phyloP scores from a whole-genome alignment of 2,329 filamentous ascomycete genomes.

The Aspergillus udagawae region DNA sequence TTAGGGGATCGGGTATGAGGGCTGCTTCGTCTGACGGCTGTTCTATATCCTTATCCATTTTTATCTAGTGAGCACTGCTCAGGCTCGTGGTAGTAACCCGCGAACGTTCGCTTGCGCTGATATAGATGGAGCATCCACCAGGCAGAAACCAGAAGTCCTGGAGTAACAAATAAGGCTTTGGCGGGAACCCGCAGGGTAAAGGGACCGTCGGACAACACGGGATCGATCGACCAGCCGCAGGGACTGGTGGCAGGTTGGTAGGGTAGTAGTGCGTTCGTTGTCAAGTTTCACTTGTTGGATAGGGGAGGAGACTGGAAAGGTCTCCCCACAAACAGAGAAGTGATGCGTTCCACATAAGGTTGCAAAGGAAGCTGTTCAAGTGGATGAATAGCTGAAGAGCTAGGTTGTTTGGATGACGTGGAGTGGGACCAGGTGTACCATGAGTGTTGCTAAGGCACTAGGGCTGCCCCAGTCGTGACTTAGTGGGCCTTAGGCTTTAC shows the following conservation, averaged over 20 bases:
- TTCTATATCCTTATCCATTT: conserved; percentile 19
- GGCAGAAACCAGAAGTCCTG: not conserved
- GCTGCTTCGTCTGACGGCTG: conserved; percentile 29
- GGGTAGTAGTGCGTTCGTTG: conserved; percentile 25
- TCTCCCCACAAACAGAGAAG: not conserved
- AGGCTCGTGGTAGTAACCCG: too few species aligned
- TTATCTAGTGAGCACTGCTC: not conserved
- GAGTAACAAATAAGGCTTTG: not conserved
- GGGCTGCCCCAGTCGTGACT: not conserved
- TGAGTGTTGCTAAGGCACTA: not conserved
- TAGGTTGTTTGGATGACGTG: not conserved
- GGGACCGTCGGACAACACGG: not conserved
- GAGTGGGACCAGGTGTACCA: not conserved
- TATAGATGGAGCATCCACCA: not conserved
- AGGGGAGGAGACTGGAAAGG: not conserved
- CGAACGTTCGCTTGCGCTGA: not conserved
- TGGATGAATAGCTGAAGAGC: not conserved
- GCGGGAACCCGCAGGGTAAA: not conserved
- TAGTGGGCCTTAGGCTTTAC: not conserved
- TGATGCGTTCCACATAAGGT: not conserved
- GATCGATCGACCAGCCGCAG: not conserved
- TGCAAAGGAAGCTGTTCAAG: not conserved
- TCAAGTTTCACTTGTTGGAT: conserved; percentile 6
- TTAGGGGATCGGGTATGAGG: conserved; percentile 22
- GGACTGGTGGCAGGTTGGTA: not conserved